phyloP scores from a whole-genome alignment of 73 alveolate genomes.

The Tetrahymena thermophila region DNA sequence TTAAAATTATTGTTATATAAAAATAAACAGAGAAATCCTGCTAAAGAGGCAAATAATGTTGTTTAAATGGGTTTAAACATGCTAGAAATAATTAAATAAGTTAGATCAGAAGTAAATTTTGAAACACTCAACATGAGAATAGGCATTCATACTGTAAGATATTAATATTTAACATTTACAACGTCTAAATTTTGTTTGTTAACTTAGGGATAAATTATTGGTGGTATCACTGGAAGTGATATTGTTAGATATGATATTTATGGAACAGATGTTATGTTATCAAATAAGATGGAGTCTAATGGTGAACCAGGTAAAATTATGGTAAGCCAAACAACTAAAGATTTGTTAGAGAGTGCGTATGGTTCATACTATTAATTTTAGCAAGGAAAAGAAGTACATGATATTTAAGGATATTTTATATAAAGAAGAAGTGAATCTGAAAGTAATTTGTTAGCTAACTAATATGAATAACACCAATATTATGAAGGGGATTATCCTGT shows the following conservation, averaged over 20 bases:
- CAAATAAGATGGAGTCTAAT: constrained; percentile 42
- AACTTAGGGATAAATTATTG: constrained; percentile 34
- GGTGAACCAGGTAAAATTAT: constrained; percentile 41
- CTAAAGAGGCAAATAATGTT: constrained; percentile 36
- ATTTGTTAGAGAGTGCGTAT: constrained; percentile 16
- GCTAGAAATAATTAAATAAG: constrained; percentile 31
- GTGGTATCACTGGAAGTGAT: constrained; percentile 42
- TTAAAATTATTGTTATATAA: not conserved
- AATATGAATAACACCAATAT: not conserved
- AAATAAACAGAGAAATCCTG: constrained; percentile 32
- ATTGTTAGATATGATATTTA: constrained; percentile 40
- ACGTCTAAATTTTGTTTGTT: not conserved
- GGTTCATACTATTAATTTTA: not conserved
- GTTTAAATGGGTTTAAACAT: constrained; percentile 31
- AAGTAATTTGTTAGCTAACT: not conserved
- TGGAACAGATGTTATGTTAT: constrained; percentile 38
- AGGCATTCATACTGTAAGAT: constrained; percentile 35
- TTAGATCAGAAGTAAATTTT: constrained; percentile 20
- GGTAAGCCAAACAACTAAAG: constrained; percentile 48
- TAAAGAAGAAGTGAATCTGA: not conserved
- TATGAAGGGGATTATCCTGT: not conserved
- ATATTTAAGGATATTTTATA: not conserved
- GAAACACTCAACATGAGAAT: constrained; percentile 38
- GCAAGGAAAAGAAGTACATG: not conserved
- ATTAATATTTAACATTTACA: not conserved